Evolutionary conservation across 257 asterid species (phyloP), one percentile per base, ranked within the genome.

Genomic region (Hygrophila difformis): DNA sequence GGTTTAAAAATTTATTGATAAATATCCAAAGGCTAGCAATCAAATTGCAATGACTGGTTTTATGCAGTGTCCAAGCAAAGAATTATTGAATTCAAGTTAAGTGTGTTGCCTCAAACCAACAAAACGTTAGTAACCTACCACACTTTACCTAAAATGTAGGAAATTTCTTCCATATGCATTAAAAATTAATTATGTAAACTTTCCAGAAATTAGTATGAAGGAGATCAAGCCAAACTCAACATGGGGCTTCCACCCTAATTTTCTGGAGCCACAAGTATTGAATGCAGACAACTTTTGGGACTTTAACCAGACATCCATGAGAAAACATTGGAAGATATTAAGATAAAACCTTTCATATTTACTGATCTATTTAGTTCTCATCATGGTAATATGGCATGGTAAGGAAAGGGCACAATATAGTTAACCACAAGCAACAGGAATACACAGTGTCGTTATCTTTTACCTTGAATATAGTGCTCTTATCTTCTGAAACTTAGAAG

Each of bases 401-500:
- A 12, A 23, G 18, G 19, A 18, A 44, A 60, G 10, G 21, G 37
- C 14, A 37, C 1, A 9, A 10, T 26, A 44, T 42, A 15, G 11
- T 0, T 5, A 4, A 24, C 44, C 29, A 46, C 20, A 37, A 22
- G 40, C n/a, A 16, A 35, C 12, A 12, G n/a, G 45, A 26, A 50
- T 28, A 33, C 20, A 57, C 9, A 20, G 21, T 15, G 53, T 26
- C n/a, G n/a, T n/a, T 52, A 35, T 48, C 35, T 44, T 35, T 53
- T 72, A 84, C 95, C 95, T 78, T 48, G 64, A 61, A 59, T 36
- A 36, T 24, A 58, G 72, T 50, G 83, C 59, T 55, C 77, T 72
- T 31, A 64, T 60, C 46, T 74, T 70, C 53, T 71, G 83, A 59
- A 87, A 79, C 69, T 48, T 74, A 12, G 94, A 70, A 12, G 94